Percentiles rank a stretch among this genome's conserved stretches.
Evolutionary conservation across 306 rosid genomes (phyloP).

Genomic region (Vigna trinervia): DNA sequence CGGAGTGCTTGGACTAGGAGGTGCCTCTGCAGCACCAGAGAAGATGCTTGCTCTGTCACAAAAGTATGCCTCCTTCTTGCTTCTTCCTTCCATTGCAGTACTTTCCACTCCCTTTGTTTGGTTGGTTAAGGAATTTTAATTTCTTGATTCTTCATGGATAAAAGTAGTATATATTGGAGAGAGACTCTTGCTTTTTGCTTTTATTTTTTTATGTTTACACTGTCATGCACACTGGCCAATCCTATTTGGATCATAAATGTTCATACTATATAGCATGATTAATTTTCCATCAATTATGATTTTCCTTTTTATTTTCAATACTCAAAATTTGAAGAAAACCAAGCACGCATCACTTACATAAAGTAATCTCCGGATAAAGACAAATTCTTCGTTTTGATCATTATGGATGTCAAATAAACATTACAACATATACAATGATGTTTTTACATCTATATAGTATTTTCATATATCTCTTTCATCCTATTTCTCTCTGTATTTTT

Average conservation of each 20-base stretch:
- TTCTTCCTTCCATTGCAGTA: conserved; percentile 55
- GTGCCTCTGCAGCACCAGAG: conserved; percentile 47
- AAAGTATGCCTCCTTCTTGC: conserved; percentile 37
- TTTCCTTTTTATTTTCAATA: neutral
- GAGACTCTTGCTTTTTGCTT: conserved; percentile 29
- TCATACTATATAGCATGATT: neutral
- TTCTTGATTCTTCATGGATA: conserved; percentile 46
- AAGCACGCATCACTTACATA: neutral
- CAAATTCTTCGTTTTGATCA: conserved; percentile 43
- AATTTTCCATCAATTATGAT: neutral
- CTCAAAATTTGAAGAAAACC: neutral
- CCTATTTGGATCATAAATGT: neutral
- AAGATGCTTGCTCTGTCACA: conserved; percentile 24
- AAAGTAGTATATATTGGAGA: conserved; percentile 34
- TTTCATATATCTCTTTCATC: neutral
- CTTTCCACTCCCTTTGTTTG: conserved; percentile 26
- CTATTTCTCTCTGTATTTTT: neutral
- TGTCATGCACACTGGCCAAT: neutral
- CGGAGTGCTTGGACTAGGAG: conserved; percentile 65
- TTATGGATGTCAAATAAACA: conserved; percentile 36
- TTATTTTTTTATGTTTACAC: conserved; percentile 6
- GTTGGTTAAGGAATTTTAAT: conserved; percentile 39
- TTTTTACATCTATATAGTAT: neutral
- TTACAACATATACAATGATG: neutral
- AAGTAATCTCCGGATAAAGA: conserved; percentile 6